phyloP scores from a whole-genome alignment of 495 filamentous ascomycete species.

The Tetracladium marchalianum region DNA sequence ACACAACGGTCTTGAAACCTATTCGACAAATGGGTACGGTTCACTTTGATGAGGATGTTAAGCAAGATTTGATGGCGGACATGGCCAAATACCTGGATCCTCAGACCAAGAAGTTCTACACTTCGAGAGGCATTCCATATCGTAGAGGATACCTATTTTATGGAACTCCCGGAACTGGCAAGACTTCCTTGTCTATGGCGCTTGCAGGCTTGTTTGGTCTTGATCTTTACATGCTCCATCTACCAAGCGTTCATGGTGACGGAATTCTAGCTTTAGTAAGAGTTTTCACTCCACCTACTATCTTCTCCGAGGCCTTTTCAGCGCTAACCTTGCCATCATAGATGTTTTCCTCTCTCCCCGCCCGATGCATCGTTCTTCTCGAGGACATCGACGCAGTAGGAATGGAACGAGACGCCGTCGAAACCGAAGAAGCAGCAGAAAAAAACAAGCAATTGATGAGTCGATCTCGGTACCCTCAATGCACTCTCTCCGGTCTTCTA shows the following conservation, averaged over 20 bases:
- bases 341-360: constrained; percentile 37
- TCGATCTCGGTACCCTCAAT: constrained; percentile 8
- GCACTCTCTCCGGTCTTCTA: constrained; percentile 55
- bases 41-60: constrained; percentile 43
- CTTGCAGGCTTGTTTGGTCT: constrained; percentile 55
- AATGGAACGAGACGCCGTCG: constrained; percentile 25
- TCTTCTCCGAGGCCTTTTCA: no score
- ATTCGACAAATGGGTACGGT: constrained; percentile 36
- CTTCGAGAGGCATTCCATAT: constrained; percentile 56
- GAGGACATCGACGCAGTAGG: constrained; percentile 61
- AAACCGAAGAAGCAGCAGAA: constrained; percentile 15
- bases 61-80: constrained; percentile 58
- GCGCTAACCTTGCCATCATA: no score
- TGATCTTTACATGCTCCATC: constrained; percentile 52
- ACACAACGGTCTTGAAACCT: constrained; percentile 32
- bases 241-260: constrained; percentile 37
- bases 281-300: constrained; percentile 38
- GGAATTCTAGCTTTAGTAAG: constrained; percentile 27
- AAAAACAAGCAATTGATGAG: constrained; percentile 14
- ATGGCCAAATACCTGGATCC: constrained; percentile 75
- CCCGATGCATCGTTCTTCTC: constrained; percentile 53
- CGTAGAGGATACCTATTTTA: constrained; percentile 48
- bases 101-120: constrained; percentile 58
- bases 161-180: constrained; percentile 59
- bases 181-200: constrained; percentile 52